Percentiles rank a stretch among this genome's conserved stretches.
phyloP scores from a whole-genome alignment of 1,284 basidiomycete genomes.

The Pisolithus thermaeus region DNA sequence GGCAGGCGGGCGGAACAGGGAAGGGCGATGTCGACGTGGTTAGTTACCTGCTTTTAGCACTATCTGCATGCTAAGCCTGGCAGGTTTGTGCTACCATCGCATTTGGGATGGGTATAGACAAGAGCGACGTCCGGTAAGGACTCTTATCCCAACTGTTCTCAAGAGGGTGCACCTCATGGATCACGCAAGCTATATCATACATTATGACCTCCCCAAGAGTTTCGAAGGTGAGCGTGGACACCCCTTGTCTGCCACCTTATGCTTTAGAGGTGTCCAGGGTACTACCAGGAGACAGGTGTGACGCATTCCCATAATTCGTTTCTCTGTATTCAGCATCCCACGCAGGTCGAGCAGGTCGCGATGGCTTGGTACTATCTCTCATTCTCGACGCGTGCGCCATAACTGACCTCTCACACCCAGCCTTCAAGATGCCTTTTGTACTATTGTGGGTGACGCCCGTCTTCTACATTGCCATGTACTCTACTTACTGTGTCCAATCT shows the following conservation, averaged over 20 bases:
- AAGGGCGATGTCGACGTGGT: slow-evolving; percentile 57
- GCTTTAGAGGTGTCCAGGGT: slow-evolving; percentile 46
- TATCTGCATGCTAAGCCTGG: slow-evolving; percentile 35
- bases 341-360: slow-evolving; percentile 75
- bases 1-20: slow-evolving; percentile 51
- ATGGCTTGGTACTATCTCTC: slow-evolving; percentile 55
- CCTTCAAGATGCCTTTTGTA: slow-evolving; percentile 76
- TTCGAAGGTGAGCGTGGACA: slow-evolving; percentile 57
- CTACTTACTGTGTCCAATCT: slow-evolving; percentile 6
- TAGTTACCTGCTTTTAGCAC: slow-evolving; percentile 32
- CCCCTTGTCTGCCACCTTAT: not conserved
- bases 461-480: not conserved
- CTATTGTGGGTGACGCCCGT: slow-evolving; percentile 52
- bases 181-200: slow-evolving; percentile 58
- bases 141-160: slow-evolving; percentile 6
- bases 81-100: slow-evolving; percentile 65
- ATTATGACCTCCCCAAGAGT: slow-evolving; percentile 78
- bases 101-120: slow-evolving; percentile 89
- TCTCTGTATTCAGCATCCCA: slow-evolving; percentile 2
- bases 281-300: slow-evolving; percentile 83
- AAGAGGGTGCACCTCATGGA: slow-evolving; percentile 2
- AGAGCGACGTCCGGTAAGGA: slow-evolving; percentile 67
- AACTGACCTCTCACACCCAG: slow-evolving; percentile 31
- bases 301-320: slow-evolving; percentile 1
- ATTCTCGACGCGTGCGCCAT: not conserved